Base-by-base conservation (phyloP, 2,329 filamentous ascomycete genomes). In the Diaporthe longicolla region DNA sequence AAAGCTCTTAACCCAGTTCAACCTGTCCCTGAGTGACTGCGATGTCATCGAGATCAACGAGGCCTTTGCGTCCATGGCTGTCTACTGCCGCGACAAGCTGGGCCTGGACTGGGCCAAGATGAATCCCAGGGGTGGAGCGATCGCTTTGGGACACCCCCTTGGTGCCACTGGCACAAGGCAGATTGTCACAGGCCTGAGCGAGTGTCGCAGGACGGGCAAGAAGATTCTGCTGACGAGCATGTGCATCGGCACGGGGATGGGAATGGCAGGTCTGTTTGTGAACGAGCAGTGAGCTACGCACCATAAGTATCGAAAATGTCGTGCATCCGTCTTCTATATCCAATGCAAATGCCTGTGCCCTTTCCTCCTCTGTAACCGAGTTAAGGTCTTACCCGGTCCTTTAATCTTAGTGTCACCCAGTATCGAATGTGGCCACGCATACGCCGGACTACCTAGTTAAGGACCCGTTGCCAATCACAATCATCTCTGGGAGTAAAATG, bases 21-120 rank as follows among this genome's bases (percentile, higher is more conserved):
- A 93, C 84, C 85, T 99, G 75, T 90, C 89, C 32, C 87, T 97
- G 71, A 90, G 93, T 74, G 97, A 98, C 79, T 90, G 97, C 76
- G 97, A 99, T 81, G 89, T 98, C 48, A 88, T 96, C 78, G 97
- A 98, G 89, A 85, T 99, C 81, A 99, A 99, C 87, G 97, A 99
- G 89, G 97, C 97, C 1, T 99, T 99, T 80, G 96, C 95, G 29
- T 97, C 94, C 70, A 98, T 98, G 97, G 95, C 95, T 1, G 95
- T 98, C 40, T 98, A 98, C 89, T 98, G 95, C 85, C 86, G 93
- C 72, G 89, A 95, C 79, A 90, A 87, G 77, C 88, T 97, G 68
- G 90, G 90, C 77, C 86, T 96, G 68, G 92, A 94, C 81, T 90
- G 89, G 83, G 83, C 88, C 79, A 96, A 95, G 90, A 90, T 97